These are phyloP conservation scores for Liquidambar formosana DNA, from an alignment of 164 flowering plant species.

Conservation along the genomic window DNA sequence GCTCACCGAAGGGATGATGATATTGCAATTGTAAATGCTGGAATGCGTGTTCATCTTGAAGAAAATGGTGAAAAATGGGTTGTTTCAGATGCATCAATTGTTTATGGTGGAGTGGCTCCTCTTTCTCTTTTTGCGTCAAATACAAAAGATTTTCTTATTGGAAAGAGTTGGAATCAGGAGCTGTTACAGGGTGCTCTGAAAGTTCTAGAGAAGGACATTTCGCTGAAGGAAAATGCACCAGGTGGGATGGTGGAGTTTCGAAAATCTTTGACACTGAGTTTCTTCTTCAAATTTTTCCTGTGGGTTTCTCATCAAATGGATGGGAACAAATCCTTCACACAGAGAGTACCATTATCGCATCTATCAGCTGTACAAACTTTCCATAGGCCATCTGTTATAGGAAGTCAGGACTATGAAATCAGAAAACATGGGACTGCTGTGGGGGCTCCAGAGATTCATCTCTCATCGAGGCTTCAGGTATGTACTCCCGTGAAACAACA, in stretches of 20 bases:
- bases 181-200: constrained; percentile 57
- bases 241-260: constrained; percentile 99
- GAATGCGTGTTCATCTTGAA: constrained; percentile 81
- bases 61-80: constrained; percentile 48
- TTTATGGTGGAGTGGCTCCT: constrained; percentile 96
- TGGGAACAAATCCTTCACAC: constrained; percentile 28
- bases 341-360: constrained; percentile 49
- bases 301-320: constrained; percentile 81
- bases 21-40: constrained; percentile 96
- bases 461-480: constrained; percentile 91
- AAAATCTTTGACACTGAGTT: constrained; percentile 77
- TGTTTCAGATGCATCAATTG: constrained; percentile 84
- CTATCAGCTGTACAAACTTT: constrained; percentile 66
- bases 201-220: constrained; percentile 58
- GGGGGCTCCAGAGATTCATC: constrained; percentile 88
- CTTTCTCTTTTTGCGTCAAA: constrained; percentile 59
- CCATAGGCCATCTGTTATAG: constrained; percentile 51
- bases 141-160: constrained; percentile 59
- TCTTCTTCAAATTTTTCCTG: constrained; percentile 87
- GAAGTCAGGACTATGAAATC: constrained; percentile 81
- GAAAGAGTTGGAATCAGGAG: constrained; percentile 70
- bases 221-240: constrained; percentile 79
- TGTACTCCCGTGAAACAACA: neutral
- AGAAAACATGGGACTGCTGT: constrained; percentile 77
- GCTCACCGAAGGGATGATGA: constrained; percentile 98